A percentile compares a stretch with the other conserved stretches of the same genome.
Evolutionary conservation across 75 land plant genomes (phyloP).

Genomic region (Cryptomeria japonica): DNA sequence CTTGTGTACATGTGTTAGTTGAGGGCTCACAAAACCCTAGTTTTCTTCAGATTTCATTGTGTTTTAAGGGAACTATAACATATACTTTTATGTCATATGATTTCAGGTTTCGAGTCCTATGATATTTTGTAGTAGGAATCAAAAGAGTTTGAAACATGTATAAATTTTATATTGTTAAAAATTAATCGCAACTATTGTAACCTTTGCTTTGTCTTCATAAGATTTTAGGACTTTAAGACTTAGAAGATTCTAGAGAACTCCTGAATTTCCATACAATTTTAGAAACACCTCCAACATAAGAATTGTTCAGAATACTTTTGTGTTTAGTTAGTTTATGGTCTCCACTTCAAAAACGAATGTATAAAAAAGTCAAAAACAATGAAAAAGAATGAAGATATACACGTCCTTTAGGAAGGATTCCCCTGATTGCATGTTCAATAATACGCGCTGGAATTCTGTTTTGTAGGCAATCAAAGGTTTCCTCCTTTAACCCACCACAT

Average conservation of each 20-base stretch:
- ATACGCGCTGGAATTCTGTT: conserved; percentile 94
- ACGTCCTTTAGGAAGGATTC: conserved; percentile 96
- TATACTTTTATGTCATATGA: background rate
- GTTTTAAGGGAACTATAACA: background rate
- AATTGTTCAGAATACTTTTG: background rate
- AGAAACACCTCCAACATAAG: background rate
- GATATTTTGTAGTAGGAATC: background rate
- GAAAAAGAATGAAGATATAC: conserved; percentile 29
- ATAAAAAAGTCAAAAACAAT: background rate
- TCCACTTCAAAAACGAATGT: background rate
- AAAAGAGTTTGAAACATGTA: background rate
- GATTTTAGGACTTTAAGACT: background rate
- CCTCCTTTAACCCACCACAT: conserved; percentile 92
- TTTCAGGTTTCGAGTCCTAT: background rate
- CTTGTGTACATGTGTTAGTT: background rate
- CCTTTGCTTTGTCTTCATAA: background rate
- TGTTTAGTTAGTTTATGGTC: background rate
- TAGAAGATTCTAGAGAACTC: background rate
- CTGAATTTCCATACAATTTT: background rate
- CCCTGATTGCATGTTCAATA: conserved; percentile 93
- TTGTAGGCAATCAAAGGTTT: conserved; percentile 90
- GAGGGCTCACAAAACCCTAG: background rate
- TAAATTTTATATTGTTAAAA: background rate
- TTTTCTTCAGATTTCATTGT: background rate
- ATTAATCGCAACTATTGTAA: background rate